Base-by-base conservation (phyloP, 768 basidiomycete species). In the Tephrocybe sp. region DNA sequence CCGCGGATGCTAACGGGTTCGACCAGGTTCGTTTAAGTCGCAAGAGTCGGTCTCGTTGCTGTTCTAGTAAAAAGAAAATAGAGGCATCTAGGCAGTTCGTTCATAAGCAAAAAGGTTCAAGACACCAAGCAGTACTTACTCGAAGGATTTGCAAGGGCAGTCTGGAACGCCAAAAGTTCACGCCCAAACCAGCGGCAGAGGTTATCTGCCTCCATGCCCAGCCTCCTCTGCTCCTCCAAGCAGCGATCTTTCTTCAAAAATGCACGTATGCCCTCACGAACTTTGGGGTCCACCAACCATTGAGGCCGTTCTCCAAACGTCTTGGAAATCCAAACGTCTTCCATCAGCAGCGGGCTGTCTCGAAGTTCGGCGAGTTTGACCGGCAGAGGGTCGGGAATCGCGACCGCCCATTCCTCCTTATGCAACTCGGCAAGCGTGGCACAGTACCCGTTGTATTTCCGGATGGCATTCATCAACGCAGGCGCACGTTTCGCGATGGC, bases 271-370 rank as follows among this genome's bases (percentile, higher is more conserved):
- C 62, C 58, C 4, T 51, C 30, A 1, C 52, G 38, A 12, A 60
- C 51, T 3, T 51, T 24, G 4, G 15, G 58, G 40, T 74, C 66
- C 7, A 63, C 53, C 0, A 72, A 58, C 71, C 73, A 75, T 10
- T 42, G 43, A 8, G 62, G 68, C 0, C 56, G 39, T 7, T 49
- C 37, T 2, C 18, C 48, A 0, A 27, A 22, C 2, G 58, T 42
- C 0, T 57, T 59, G 0, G 46, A 55, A 4, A 71, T 68, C 69
- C 69, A 73, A 0, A 72, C 59, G 42, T 73, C 71, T 27, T 72
- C 62, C 63, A 73, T 64, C 0, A 77, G 55, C 0, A 22, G 43
- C 0, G 64, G 36, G 23, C 55, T 36, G 8, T 64, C 58, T 6
- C 57, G 58, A 5, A 70, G 60, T 2, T 49, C 40, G 1, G 48